These are phyloP conservation scores for Botrytis galanthina DNA, from an alignment of 2,329 filamentous ascomycete species.

Conservation along the genomic window DNA sequence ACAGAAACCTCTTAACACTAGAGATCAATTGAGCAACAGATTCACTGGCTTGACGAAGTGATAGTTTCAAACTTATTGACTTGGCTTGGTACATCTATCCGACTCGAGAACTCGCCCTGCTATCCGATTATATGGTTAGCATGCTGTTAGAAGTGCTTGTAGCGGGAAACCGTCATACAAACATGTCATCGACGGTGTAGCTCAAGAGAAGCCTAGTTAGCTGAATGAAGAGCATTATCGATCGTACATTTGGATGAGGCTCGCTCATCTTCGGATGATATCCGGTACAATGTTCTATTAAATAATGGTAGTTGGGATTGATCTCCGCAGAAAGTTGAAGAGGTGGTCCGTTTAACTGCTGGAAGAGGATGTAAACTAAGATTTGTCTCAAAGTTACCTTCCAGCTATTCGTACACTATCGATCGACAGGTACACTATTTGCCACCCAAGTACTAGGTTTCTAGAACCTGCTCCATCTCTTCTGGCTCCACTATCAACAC, in stretches of 20 bases:
- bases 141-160: background rate
- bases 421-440: background rate
- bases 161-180: background rate
- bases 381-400: background rate
- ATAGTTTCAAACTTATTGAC: background rate
- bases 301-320: background rate
- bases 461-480: background rate
- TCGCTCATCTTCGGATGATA: background rate
- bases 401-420: background rate
- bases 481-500: slow-evolving; percentile 1
- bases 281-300: background rate
- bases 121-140: background rate
- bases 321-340: background rate
- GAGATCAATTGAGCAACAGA: background rate
- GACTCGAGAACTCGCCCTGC: background rate
- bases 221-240: background rate
- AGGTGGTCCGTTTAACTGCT: background rate
- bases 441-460: slow-evolving; percentile 1
- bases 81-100: background rate
- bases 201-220: background rate
- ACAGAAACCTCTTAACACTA: background rate
- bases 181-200: background rate
- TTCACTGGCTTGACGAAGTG: background rate
- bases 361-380: background rate
- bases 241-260: background rate